Base-by-base conservation (phyloP, 768 basidiomycete species). In the Leucosporidium creatinivorum region DNA sequence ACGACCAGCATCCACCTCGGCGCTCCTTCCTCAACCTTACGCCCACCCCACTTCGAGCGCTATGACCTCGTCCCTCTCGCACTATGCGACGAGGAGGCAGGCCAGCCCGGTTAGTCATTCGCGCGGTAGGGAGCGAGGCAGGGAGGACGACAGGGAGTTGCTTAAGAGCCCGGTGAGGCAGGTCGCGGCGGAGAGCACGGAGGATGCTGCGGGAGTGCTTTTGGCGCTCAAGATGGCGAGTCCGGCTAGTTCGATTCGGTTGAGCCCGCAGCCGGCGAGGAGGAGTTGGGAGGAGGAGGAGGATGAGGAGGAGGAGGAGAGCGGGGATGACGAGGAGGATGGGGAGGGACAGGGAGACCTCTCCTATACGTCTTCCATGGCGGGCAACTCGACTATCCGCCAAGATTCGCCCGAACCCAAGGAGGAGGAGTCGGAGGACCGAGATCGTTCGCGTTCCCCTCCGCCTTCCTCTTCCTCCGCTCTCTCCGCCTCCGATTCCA, bases 261-360 rank as follows among this genome's bases (percentile, higher is more conserved):
- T 13, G 57, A 18, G 23, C 39, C 39, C 58, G 23, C 26, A 44
- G 25, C 58, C 58, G 44, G 26, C n/a, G 3, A 15, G 39, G 21
- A 18, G 44, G 23, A 57, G 49, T 13, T 33, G 28, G 57, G 28
- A 44, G 28, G 61, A 65, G 30, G 62, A 61, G 23, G 58, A 57
- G 7, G 28, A 30, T 19, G 19, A 50, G n/a, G 60, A 3, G 36
- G 63, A 63, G 2, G 55, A 25, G 25, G 49, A 28, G 21, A 6
- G 15, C 19, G 49, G 49, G 19, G 52, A 26, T 15, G 52, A 28
- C 26, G 52, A 54, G 52, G 25, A 54, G 3, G 51, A 52, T n/a
- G 51, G 25, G 2, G 52, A 54, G 25, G 52, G 15, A 17, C 52
- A 3, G 10, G n/a, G 25, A 1, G 7, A 17, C 30, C 55, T n/a